Percentiles rank a stretch among this genome's conserved stretches.
phyloP scores from a whole-genome alignment of 129 eudicot species.

The Pittosporum tobira region DNA sequence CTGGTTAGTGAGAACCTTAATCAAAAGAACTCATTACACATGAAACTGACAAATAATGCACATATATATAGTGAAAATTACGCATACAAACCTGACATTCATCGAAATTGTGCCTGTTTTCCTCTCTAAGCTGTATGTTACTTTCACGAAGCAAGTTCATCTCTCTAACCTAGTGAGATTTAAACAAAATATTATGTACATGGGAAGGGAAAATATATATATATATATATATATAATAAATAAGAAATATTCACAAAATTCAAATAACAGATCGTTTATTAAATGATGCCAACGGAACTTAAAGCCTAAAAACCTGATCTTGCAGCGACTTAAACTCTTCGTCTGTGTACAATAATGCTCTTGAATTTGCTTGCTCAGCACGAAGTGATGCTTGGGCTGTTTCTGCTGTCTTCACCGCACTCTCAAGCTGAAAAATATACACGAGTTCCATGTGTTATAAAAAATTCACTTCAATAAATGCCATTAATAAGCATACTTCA shows the following conservation, averaged over 20 bases:
- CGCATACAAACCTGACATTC: constrained; percentile 54
- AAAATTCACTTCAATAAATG: background rate
- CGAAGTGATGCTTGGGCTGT: constrained; percentile 60
- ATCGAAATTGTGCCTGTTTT: constrained; percentile 69
- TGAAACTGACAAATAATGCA: background rate
- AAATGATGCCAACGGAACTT: background rate
- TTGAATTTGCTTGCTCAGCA: constrained; percentile 57
- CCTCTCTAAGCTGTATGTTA: constrained; percentile 84
- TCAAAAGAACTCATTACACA: background rate
- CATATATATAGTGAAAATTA: background rate
- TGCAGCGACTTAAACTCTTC: constrained; percentile 87
- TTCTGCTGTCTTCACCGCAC: constrained; percentile 65
- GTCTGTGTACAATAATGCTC: constrained; percentile 51
- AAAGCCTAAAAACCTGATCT: constrained; percentile 37
- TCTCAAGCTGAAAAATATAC: constrained; percentile 43
- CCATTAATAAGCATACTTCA: background rate
- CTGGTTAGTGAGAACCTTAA: background rate
- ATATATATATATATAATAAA: too few species aligned
- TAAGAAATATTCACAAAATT: too few species aligned
- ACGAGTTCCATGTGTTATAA: background rate
- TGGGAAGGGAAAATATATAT: too few species aligned
- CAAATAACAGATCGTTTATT: too few species aligned
- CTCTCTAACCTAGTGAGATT: constrained; percentile 45
- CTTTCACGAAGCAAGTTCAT: constrained; percentile 89
- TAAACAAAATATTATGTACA: background rate